Conservation (phyloP, 208 protist species). For the Trichomonas gallinae region DNA sequence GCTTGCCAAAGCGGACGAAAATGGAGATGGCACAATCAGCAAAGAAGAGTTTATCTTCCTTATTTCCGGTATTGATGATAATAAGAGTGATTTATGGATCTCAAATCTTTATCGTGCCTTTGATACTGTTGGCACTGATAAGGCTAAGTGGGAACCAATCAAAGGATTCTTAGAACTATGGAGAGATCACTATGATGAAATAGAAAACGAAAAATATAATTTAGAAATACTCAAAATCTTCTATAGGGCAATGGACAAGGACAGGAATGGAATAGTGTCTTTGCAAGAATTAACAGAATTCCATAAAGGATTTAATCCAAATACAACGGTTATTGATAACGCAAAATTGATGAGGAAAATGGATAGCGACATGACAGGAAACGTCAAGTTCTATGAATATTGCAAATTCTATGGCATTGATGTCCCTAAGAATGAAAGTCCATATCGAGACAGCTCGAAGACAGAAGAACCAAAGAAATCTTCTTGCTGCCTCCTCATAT, state of each 20-base stretch:
- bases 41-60: slow-evolving; percentile 30
- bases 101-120: background rate
- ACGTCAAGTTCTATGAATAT: background rate
- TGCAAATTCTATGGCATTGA: background rate
- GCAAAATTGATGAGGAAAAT: background rate
- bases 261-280: background rate
- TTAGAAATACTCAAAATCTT: background rate
- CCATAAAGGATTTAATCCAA: background rate
- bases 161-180: background rate
- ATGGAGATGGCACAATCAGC: slow-evolving; percentile 31
- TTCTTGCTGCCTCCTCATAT: no score
- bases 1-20: slow-evolving; percentile 26
- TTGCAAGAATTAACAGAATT: background rate
- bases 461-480: no score
- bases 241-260: background rate
- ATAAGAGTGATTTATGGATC: background rate
- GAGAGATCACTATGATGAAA: background rate
- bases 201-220: background rate
- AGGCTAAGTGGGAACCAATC: background rate
- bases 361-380: background rate
- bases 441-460: no score
- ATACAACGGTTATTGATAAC: background rate
- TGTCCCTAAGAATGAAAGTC: background rate
- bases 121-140: background rate
- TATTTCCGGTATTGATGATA: background rate